These are phyloP conservation scores for Leptographium lundbergii DNA, from an alignment of 2,329 filamentous ascomycete genomes.

Conservation along the genomic window DNA sequence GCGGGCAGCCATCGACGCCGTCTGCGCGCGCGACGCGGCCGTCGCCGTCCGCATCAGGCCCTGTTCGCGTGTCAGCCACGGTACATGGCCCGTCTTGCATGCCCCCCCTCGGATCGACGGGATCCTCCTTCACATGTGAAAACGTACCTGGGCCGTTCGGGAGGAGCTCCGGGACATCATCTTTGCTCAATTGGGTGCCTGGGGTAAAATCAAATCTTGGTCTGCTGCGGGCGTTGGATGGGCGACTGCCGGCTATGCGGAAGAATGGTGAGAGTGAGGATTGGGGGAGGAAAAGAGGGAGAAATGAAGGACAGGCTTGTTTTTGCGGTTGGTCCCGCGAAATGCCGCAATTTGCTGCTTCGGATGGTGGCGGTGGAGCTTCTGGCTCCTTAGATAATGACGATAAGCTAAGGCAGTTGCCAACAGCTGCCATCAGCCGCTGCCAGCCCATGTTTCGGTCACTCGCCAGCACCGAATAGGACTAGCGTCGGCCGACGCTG, in stretches of 20 bases:
- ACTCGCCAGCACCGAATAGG: not conserved
- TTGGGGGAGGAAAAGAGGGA: not conserved
- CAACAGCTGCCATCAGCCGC: not conserved
- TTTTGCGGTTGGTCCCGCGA: slow-evolving; percentile 6
- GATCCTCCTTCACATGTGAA: not conserved
- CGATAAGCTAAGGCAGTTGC: slow-evolving; percentile 3
- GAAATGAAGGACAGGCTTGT: not conserved
- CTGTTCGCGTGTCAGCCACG: slow-evolving; percentile 20
- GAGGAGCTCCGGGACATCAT: slow-evolving; percentile 49
- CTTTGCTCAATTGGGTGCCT: slow-evolving; percentile 18
- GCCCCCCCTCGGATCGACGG: not conserved
- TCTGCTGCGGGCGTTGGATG: not conserved
- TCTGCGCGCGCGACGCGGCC: slow-evolving; percentile 22
- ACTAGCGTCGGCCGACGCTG: slow-evolving; percentile 8
- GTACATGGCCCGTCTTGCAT: too few relatives aligned
- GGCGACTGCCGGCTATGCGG: not conserved
- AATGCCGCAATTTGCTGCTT: slow-evolving; percentile 5
- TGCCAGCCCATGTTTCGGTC: not conserved
- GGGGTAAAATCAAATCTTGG: not conserved
- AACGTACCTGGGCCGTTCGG: slow-evolving; percentile 44
- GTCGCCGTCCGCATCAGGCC: slow-evolving; percentile 34
- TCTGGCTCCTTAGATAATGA: not conserved
- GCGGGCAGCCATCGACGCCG: slow-evolving; percentile 25
- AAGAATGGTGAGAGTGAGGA: not conserved
- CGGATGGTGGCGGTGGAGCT: not conserved